Evolutionary conservation across 352 stramenopile genomes (phyloP), one percentile per base, ranked within the genome.

Genomic region (Thalassiosira livingstoniorum): DNA sequence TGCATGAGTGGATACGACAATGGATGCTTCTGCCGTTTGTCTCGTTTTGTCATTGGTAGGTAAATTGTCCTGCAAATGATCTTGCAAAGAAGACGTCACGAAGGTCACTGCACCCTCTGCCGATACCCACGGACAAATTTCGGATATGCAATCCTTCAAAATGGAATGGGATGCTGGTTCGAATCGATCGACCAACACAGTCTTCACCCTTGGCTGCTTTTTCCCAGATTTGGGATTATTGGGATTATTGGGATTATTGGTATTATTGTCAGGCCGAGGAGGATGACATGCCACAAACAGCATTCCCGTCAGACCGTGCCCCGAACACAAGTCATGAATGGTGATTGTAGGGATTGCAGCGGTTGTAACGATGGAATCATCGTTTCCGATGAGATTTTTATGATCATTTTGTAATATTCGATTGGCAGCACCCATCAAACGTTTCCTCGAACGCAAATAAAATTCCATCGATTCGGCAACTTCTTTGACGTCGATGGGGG

Each of bases 201-300:
- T 63, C n/a, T n/a, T n/a, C n/a, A n/a, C n/a, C n/a, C n/a, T n/a
- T n/a, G n/a, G n/a, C n/a, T n/a, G n/a, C n/a, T n/a, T n/a, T n/a
- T n/a, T n/a, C n/a, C n/a, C n/a, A n/a, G n/a, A n/a, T n/a, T n/a
- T n/a, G n/a, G n/a, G n/a, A n/a, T n/a, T n/a, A n/a, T n/a, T n/a
- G n/a, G n/a, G n/a, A n/a, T n/a, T n/a, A n/a, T 25, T 27, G 10
- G n/a, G 86, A 34, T 29, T 27, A 62, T 37, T 42, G 27, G 34
- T 62, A 7, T 4, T 21, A 51, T 39, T 45, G 11, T n/a, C n/a
- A 43, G 47, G 65, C 35, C 45, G 15, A 39, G 83, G 84, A 61
- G 82, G 86, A 67, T 88, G 87, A 66, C 86, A 91, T 13, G 81
- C 82, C 23, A 80, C 37, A 74, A 91, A 91, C 13, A 91, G 62